Evolutionary conservation across 2,329 filamentous ascomycete genomes (phyloP), one percentile per base, ranked within the genome.

Genomic region (Claviceps quebecensis): DNA sequence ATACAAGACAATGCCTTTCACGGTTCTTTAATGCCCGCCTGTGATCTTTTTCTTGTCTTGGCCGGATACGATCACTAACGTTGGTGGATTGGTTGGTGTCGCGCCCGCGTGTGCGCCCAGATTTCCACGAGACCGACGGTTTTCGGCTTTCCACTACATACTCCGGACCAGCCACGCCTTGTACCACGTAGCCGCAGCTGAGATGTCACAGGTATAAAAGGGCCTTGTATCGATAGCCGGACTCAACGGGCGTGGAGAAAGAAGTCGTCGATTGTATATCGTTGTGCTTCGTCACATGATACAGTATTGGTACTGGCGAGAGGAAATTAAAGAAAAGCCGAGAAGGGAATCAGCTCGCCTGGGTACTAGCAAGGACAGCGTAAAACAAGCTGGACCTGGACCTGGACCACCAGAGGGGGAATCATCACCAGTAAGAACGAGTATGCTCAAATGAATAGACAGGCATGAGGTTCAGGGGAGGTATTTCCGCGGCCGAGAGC

Each of bases 81-180:
- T 26, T 13, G 37, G 36, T 39, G 16, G 14, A 48, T 39, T 40
- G 22, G 46, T 48, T 29, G 46, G 36, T 48, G 19, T 39, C 26
- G 36, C 22, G 37, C 22, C n/a, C n/a, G 47, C 39, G 11, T 40
- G 16, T 22, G 22, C n/a, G 6, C 26, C 11, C 26, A 19, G 16
- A 39, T 40, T 43, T n/a, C 4, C 16, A 43, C 38, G 6, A 37
- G 19, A 34, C 55, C 55, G 55, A 56, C 49, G 48, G 52, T 36
- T 55, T 54, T 56, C 55, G 55, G 52, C 52, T 48, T 52, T 45
- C 8, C 19, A 22, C 34, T 2, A n/a, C n/a, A n/a, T n/a, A 26
- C n/a, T 16, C 13, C 36, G 1, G 34, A 45, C 41, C 41, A 45
- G 41, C 34, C 44, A 50, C 34, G 41, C 47, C 47, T 45, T 22